A percentile compares a stretch with the other conserved stretches of the same genome.
These are phyloP conservation scores for Kwoniella europaea DNA, from an alignment of 768 basidiomycete species.

Conservation along the genomic window DNA sequence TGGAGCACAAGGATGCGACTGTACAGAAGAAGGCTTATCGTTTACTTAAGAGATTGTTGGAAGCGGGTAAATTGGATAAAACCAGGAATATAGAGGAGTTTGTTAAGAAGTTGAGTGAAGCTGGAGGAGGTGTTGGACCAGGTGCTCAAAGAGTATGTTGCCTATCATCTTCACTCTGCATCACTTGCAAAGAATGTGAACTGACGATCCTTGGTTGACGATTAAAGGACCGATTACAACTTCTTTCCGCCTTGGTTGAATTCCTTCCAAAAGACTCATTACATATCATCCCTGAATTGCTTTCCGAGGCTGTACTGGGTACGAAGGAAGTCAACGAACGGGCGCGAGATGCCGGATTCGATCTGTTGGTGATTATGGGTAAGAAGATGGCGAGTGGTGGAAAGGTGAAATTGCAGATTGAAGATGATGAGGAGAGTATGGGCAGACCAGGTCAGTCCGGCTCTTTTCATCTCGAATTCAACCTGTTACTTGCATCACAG, in stretches of 20 bases:
- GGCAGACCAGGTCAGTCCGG: constrained; percentile 32
- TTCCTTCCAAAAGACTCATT: constrained; percentile 71
- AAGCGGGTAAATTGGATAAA: constrained; percentile 64
- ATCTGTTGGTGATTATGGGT: constrained; percentile 87
- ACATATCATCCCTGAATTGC: constrained; percentile 82
- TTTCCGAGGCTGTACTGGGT: constrained; percentile 91
- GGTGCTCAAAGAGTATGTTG: constrained; percentile 81
- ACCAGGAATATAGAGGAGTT: constrained; percentile 63
- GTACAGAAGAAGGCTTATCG: constrained; percentile 97
- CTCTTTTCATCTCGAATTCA: not conserved
- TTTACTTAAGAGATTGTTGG: constrained; percentile 75
- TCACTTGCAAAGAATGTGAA: too few species aligned
- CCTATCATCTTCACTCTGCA: too few species aligned
- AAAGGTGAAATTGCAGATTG: constrained; percentile 71
- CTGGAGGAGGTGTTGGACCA: constrained; percentile 69
- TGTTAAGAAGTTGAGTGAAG: constrained; percentile 69
- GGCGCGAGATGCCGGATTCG: constrained; percentile 84
- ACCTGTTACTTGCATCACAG: not conserved
- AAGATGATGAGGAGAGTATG: constrained; percentile 65
- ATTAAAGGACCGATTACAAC: constrained; percentile 75
- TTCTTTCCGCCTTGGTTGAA: constrained; percentile 73
- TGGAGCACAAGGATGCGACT: constrained; percentile 78
- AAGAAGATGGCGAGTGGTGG: constrained; percentile 88
- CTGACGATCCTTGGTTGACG: not conserved
- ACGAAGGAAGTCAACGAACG: constrained; percentile 98